These are phyloP conservation scores for Saccharomyces uvarum DNA, from an alignment of 1,139 yeast genomes.

Conservation along the genomic window DNA sequence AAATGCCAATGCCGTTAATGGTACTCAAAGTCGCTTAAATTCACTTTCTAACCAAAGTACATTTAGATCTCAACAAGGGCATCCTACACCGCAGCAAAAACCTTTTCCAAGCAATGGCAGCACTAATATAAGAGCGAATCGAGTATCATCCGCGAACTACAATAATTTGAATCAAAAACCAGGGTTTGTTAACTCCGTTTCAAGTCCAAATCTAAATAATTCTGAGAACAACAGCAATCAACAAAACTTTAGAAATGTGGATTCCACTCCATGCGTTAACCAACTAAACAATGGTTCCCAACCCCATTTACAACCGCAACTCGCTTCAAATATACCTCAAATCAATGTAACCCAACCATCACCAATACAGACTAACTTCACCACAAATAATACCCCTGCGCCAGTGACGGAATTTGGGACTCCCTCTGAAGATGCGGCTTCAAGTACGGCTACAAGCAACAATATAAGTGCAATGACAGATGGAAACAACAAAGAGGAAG, in stretches of 20 bases:
- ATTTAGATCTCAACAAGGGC: conserved; percentile 4
- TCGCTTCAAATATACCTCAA: not conserved
- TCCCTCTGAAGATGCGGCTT: not conserved
- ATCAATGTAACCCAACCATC: conserved; percentile 1
- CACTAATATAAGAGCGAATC: not conserved
- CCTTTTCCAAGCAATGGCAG: not conserved
- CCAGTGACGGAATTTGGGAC: not conserved
- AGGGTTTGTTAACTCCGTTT: conserved; percentile 2
- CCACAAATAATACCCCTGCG: not conserved
- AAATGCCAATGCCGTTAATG: conserved; percentile 9
- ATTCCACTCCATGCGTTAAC: not conserved
- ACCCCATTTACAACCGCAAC: not conserved
- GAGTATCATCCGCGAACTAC: not conserved
- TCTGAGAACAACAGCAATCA: not conserved
- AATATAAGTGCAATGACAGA: conserved; percentile 6
- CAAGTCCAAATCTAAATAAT: not conserved
- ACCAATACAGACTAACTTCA: not conserved
- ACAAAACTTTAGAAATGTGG: not conserved
- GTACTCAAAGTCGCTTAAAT: conserved; percentile 11
- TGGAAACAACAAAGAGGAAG: conserved; percentile 4
- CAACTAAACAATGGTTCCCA: not conserved
- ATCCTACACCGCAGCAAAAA: not conserved
- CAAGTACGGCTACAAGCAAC: conserved; percentile 3
- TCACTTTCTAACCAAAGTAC: conserved; percentile 12
- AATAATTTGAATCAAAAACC: not conserved